Conservation (phyloP, 345 rosid genomes). For the Raphanus sativus region DNA sequence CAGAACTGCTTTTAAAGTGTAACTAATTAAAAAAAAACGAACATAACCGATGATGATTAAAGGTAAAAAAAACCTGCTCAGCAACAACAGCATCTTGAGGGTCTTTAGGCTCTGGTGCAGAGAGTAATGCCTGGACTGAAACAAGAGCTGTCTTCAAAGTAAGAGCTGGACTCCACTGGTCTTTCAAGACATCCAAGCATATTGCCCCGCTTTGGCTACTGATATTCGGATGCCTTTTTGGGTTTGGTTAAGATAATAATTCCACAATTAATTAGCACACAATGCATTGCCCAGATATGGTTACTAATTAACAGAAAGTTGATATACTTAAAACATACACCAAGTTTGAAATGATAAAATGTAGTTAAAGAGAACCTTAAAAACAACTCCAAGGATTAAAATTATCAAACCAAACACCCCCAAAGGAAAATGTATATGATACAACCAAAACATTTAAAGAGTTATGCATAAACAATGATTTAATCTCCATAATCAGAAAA, state of each 20-base stretch:
- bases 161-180: slow-evolving; percentile 99
- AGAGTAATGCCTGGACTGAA: slow-evolving; percentile 89
- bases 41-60: not conserved
- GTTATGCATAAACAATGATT: not conserved
- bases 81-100: slow-evolving; percentile 99
- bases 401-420: not conserved
- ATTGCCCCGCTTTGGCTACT: slow-evolving; percentile 99
- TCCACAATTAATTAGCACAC: slow-evolving; percentile 4
- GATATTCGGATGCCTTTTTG: slow-evolving; percentile 89
- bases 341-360: not conserved
- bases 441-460: not conserved
- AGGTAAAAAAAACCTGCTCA: slow-evolving; percentile 61
- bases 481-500: not conserved
- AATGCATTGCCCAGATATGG: not conserved
- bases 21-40: not conserved
- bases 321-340: not conserved
- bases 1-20: not conserved
- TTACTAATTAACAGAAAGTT: not conserved
- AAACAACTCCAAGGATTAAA: not conserved
- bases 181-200: slow-evolving; percentile 96
- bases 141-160: slow-evolving; percentile 97
- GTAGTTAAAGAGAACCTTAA: not conserved
- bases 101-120: slow-evolving; percentile 94
- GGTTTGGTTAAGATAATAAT: slow-evolving; percentile 6
- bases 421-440: not conserved